Evolutionary conservation across 441 rosid species (phyloP), one percentile per base, ranked within the genome.

Genomic region (Cnidoscolus chayamansa): DNA sequence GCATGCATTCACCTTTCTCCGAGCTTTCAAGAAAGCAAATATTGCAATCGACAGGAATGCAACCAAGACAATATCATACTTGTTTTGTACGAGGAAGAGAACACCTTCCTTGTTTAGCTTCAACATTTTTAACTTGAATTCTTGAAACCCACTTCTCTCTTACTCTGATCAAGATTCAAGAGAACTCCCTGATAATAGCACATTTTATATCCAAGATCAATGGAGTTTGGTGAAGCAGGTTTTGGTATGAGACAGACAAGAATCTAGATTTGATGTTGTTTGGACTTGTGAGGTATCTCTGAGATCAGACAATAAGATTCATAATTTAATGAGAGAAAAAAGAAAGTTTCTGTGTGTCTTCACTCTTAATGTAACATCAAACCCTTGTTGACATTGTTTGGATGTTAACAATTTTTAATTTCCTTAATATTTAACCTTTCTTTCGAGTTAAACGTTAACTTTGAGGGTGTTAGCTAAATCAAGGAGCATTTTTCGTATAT

Each of bases 231-330:
- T 7, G 63, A 60, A 37, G 57, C 43, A 6, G 63, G 63, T 6
- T 10, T 48, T 43, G 54, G 72, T 10, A 32, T 55, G 25, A 45
- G 73, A 70, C 65, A 70, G 25, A 58, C 11, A 48, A 58, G 56
- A 17, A 70, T 58, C 47, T 20, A 9, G 11, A 16, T 35, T 13
- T 3, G 11, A 47, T 1, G 0, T 45, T 70, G 65, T 25, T 70
- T 58, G 35, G 32, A 59, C 4, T 30, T 7, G 16, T 25, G 65
- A 25, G 25, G 73, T 20, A 70, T 70, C 73, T 70, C 1, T 43
- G 16, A 25, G 25, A 25, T 25, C 25, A 25, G 9, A 6, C 45
- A 15, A 31, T 1, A 35, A 35, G 37, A 53, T 67, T 67, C 58
- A 35, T 68, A 40, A 13, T 69, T 5, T 43, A 57, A 20, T 57